Evolutionary conservation across 2,329 filamentous ascomycete genomes (phyloP).

Genomic region (Paramyrothecium sp.): DNA sequence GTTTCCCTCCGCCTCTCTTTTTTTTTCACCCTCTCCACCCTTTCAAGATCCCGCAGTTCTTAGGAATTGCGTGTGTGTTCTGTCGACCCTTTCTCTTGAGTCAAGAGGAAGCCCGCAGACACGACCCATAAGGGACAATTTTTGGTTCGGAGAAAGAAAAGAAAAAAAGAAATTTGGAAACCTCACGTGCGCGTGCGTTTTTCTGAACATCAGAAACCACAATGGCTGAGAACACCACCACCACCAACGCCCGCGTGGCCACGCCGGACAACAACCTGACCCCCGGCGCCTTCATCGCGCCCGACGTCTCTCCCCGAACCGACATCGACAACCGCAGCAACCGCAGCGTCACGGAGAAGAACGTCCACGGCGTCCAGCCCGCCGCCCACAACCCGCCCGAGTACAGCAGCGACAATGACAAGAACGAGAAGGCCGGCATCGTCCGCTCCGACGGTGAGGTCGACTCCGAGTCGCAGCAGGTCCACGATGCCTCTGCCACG

Average conservation of each 20-base stretch:
- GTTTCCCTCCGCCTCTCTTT: neutral
- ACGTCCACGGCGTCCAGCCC: constrained; percentile 21
- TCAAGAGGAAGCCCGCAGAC: neutral
- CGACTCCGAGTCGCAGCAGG: constrained; percentile 11
- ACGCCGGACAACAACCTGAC: constrained; percentile 19
- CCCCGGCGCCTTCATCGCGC: constrained; percentile 6
- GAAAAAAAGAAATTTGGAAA: neutral
- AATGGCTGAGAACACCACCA: constrained; percentile 25
- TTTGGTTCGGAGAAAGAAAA: neutral
- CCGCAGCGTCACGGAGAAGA: constrained; percentile 25
- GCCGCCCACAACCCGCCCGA: constrained; percentile 26
- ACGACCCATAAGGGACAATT: neutral
- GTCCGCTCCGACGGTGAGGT: constrained; percentile 24
- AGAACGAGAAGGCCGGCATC: constrained; percentile 27
- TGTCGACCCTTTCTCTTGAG: neutral
- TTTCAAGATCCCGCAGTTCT: neutral
- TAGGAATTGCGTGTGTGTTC: neutral
- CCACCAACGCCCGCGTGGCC: constrained; percentile 36
- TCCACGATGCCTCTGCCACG: neutral
- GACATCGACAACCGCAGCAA: constrained; percentile 38
- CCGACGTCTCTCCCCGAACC: constrained; percentile 28
- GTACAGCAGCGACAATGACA: constrained; percentile 39
- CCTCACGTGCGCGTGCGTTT: neutral
- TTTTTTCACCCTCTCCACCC: neutral
- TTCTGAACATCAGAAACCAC: no score